Conservation (phyloP, 169 alveolate species). For the Cryptosporidium sp. region DNA sequence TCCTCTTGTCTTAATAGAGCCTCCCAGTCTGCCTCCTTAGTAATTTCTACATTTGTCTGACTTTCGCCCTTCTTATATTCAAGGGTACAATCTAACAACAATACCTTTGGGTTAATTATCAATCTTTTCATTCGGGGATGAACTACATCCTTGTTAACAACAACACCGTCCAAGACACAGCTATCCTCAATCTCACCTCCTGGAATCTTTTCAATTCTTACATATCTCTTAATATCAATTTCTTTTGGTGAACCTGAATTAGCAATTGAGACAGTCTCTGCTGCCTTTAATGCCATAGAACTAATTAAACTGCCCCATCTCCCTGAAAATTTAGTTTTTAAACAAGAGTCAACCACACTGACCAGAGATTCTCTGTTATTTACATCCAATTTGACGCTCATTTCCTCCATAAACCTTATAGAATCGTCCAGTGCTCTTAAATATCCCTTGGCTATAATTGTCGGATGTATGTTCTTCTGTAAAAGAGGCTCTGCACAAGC, state of each 20-base stretch:
- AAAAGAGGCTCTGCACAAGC: constrained; percentile 96
- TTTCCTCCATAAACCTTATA: constrained; percentile 86
- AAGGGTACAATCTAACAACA: constrained; percentile 96
- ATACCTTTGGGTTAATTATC: constrained; percentile 93
- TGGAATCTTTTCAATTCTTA: constrained; percentile 98
- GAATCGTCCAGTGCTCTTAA: constrained; percentile 94
- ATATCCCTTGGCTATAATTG: constrained; percentile 93
- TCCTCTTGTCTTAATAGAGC: constrained; percentile 95
- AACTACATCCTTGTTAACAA: constrained; percentile 97
- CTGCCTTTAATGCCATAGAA: constrained; percentile 94
- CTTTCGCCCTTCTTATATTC: constrained; percentile 99
- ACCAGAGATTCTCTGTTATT: constrained; percentile 87
- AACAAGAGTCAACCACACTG: constrained; percentile 85
- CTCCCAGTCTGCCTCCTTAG: constrained; percentile 96
- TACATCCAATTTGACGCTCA: constrained; percentile 90
- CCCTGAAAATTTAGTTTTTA: constrained; percentile 94
- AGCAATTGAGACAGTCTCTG: constrained; percentile 86
- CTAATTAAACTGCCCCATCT: constrained; percentile 95
- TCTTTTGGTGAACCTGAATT: constrained; percentile 86
- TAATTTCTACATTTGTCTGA: constrained; percentile 96
- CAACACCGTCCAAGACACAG: constrained; percentile 95
- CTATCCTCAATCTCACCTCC: constrained; percentile 99
- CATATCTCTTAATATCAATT: constrained; percentile 94
- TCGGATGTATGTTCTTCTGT: constrained; percentile 96
- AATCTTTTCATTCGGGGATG: constrained; percentile 97